Base-by-base conservation (phyloP, 768 basidiomycete genomes). In the Amanita muscaria region DNA sequence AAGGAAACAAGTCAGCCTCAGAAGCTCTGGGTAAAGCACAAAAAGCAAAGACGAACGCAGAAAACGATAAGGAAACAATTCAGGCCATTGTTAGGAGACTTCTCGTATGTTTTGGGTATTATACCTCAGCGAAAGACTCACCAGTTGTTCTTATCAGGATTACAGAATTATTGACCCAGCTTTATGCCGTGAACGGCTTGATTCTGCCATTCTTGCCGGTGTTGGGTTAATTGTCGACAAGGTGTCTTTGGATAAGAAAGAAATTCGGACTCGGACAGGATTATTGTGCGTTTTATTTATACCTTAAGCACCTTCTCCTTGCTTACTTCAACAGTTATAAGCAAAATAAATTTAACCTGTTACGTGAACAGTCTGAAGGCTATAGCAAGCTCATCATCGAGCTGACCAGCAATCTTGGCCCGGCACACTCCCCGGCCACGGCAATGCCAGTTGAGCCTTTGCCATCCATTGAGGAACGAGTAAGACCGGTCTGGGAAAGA, bases 281-380 rank as follows among this genome's bases (percentile, higher is more conserved):
- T 66, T 89, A 40, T 88, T 88, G 88, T 89, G 60, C 63, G 88
- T 74, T 47, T 27, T 25, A 29, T 6, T 29, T 23, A 35, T 8
- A 24, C n/a, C 3, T 30, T 7, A 27, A 31, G 34, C 23, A 7
- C 2, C 16, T 21, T 37, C 29, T 42, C 46, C 41, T 30, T 47
- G 18, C 34, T 49, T 39, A 41, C 42, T 36, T 32, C 14, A 42
- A n/a, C 57, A 93, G 89, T 60, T 94, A 92, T 69, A 92, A 91
- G 62, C 94, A 99, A 63, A 91, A 91, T 67, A 99, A 98, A 64
- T 94, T 93, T 71, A 99, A 98, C 59, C 76, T 99, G 30, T 76
- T 97, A 12, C 84, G 96, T 29, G 96, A 99, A 66, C 89, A 96
- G 55, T 92, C 92, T 1, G 94, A 98, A 67, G 96, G 96, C 6